Base-by-base conservation (phyloP, 2,329 filamentous ascomycete genomes). In the Cercospora sp. region DNA sequence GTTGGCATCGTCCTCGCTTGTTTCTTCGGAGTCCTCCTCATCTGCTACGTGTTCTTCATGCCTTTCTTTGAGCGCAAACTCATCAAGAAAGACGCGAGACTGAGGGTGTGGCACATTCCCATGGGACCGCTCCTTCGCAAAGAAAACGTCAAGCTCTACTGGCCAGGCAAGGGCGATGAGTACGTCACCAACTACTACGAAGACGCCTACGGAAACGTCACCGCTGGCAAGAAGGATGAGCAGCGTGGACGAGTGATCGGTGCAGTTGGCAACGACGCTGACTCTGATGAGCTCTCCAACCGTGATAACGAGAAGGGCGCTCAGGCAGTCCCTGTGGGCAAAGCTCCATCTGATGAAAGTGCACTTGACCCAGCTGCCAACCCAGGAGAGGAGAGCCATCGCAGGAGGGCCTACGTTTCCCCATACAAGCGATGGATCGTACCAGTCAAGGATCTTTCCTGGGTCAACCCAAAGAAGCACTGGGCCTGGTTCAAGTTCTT, bases 1-100 rank as follows among this genome's bases (percentile, higher is more conserved):
- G 81, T 81, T 5, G 86, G 86, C 63, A 81, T 83, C 63, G 86
- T 87, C 30, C 77, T 89, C 39, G 86, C 83, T 48, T 79, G 83
- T 20, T 85, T 85, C 68, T 82, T 80, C 23, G 85, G 69, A 23
- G 85, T 84, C 66, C 82, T 79, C 16, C 70, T 84, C 6, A 70
- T 89, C 16, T 77, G 85, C 69, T 76, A 75, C 63, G 67, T 85
- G 67, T 87, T 87, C 77, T 83, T 89, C 68, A 80, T 88, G n/a
- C 87, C 87, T 2, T 89, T 84, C 80, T 75, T 89, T 66, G 84
- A 88, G 76, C 83, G 85, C 66, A 81, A 85, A 53, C 81, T 91
- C 71, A 79, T 90, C 77, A 79, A 84, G 78, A 83, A 89, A 70
- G 87, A 91, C 79, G 85, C 87, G 85, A 78, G 86, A 73, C 79